Percentiles rank a stretch among this genome's conserved stretches.
Evolutionary conservation across 2,329 filamentous ascomycete genomes (phyloP).

Genomic region (Arthroderma sp.): DNA sequence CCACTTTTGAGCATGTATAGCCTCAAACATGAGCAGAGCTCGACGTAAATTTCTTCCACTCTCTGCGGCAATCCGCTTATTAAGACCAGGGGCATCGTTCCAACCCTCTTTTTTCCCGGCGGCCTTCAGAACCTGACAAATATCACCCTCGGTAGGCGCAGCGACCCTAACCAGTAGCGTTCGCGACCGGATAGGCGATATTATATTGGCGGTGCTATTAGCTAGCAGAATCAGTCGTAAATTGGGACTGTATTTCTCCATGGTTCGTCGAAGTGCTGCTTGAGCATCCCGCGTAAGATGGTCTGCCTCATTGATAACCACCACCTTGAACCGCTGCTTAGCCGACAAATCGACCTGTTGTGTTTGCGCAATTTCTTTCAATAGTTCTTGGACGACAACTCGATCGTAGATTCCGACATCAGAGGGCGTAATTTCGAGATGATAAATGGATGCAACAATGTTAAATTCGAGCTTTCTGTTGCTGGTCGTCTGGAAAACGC

Average conservation of each 20-base stretch:
- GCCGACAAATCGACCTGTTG: slow-evolving; percentile 94
- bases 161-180: slow-evolving; percentile 85
- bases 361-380: slow-evolving; percentile 97
- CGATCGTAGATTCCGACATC: slow-evolving; percentile 95
- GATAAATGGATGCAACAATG: slow-evolving; percentile 92
- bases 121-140: slow-evolving; percentile 57
- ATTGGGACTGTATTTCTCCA: slow-evolving; percentile 99
- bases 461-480: slow-evolving; percentile 99
- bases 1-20: slow-evolving; percentile 93
- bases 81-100: slow-evolving; percentile 60
- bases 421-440: slow-evolving; percentile 94
- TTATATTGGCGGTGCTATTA: slow-evolving; percentile 96
- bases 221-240: slow-evolving; percentile 80
- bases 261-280: slow-evolving; percentile 82
- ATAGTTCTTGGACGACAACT: slow-evolving; percentile 84
- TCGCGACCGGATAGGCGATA: slow-evolving; percentile 89
- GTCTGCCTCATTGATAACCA: slow-evolving; percentile 98
- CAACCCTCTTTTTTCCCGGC: slow-evolving; percentile 73
- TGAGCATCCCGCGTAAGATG: slow-evolving; percentile 88
- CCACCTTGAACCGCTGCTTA: slow-evolving; percentile 90
- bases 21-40: slow-evolving; percentile 91
- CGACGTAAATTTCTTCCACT: slow-evolving; percentile 82
- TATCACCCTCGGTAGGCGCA: slow-evolving; percentile 74
- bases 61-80: slow-evolving; percentile 74
- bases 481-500: slow-evolving; percentile 86